Percentiles rank a stretch among this genome's conserved stretches.
Evolutionary conservation across 1,284 basidiomycete genomes (phyloP).

Genomic region (Entoloma clypeatum): DNA sequence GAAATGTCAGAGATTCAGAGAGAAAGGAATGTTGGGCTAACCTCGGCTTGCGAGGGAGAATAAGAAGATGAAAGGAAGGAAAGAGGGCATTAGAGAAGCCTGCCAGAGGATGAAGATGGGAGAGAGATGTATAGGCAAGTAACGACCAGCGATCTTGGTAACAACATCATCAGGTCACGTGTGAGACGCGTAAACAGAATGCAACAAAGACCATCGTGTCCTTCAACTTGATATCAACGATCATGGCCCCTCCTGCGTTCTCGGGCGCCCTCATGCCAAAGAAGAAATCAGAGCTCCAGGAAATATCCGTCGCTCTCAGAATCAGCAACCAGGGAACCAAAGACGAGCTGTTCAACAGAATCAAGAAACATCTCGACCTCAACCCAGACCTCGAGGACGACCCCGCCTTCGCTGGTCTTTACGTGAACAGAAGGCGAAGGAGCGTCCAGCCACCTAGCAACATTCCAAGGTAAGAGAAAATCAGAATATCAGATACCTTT

Average conservation of each 20-base stretch:
- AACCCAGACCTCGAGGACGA: constrained; percentile 52
- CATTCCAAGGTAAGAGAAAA: constrained; percentile 17
- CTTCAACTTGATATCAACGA: constrained; percentile 21
- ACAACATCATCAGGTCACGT: constrained; percentile 24
- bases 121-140: constrained; percentile 1
- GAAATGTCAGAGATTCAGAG: constrained; percentile 1
- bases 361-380: constrained; percentile 54
- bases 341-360: constrained; percentile 53
- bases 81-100: constrained; percentile 32
- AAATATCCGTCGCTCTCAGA: constrained; percentile 48
- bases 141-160: constrained; percentile 2
- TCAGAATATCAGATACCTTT: background rate
- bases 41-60: constrained; percentile 53
- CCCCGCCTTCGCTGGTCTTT: constrained; percentile 53
- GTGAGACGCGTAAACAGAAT: constrained; percentile 30
- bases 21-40: constrained; percentile 22
- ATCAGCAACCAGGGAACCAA: constrained; percentile 54
- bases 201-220: constrained; percentile 21
- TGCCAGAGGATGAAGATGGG: constrained; percentile 34
- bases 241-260: constrained; percentile 36
- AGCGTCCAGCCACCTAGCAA: constrained; percentile 37
- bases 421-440: constrained; percentile 37
- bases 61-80: constrained; percentile 33
- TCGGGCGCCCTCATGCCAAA: constrained; percentile 50
- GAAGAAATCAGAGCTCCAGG: constrained; percentile 60